These are phyloP conservation scores for Thraustochytrium sp. DNA, from an alignment of 352 stramenopile genomes.

Conservation along the genomic window DNA sequence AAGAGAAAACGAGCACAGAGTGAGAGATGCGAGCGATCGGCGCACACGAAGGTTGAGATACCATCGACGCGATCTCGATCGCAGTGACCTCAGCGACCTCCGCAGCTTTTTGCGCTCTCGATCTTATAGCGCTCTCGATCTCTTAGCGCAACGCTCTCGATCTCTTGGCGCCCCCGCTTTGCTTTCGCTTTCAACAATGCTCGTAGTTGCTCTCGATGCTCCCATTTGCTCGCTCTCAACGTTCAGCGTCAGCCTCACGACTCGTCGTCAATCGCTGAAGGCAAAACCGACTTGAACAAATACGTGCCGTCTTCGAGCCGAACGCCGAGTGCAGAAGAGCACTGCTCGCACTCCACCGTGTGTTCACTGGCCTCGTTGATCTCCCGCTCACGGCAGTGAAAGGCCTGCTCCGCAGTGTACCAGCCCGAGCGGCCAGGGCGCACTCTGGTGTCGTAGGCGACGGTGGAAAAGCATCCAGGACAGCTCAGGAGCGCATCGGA, in stretches of 20 bases:
- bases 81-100: too few species aligned
- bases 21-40: too few species aligned
- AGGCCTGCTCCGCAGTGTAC: not conserved
- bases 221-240: too few species aligned
- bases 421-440: not conserved
- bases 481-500: not conserved
- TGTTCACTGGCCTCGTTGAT: not conserved
- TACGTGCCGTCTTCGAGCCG: not conserved
- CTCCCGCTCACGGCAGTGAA: not conserved
- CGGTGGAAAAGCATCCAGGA: slow-evolving; percentile 4
- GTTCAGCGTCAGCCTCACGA: not conserved
- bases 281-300: not conserved
- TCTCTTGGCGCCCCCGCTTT: too few species aligned
- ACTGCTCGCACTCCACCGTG: not conserved
- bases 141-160: too few species aligned
- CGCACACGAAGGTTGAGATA: too few species aligned
- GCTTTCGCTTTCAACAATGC: too few species aligned
- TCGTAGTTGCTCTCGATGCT: too few species aligned
- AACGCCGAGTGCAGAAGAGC: not conserved
- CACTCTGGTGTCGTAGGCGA: not conserved
- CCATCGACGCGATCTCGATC: too few species aligned
- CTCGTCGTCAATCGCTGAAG: not conserved
- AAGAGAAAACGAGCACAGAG: too few species aligned
- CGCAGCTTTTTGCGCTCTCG: too few species aligned
- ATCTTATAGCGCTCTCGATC: too few species aligned